A percentile compares a stretch with the other conserved stretches of the same genome.
phyloP scores from a whole-genome alignment of 169 alveolate species.

The Cryptosporidium sp. region DNA sequence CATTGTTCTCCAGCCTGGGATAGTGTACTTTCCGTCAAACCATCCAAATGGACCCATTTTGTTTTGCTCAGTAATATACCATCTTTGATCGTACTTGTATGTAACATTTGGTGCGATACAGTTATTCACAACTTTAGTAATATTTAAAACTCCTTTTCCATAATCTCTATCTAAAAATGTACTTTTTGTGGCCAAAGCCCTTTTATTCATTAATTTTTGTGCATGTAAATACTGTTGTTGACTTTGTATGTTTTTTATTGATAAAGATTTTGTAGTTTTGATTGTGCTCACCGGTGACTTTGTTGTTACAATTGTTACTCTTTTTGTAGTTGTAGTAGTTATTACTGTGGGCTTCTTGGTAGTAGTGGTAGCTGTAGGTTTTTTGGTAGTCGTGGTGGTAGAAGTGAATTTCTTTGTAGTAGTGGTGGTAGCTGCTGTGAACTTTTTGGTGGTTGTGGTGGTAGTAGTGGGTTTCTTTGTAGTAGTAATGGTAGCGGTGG shows the following conservation, averaged over 20 bases:
- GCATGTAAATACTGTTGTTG: constrained; percentile 55
- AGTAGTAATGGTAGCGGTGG: too few relatives aligned
- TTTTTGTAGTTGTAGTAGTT: constrained; percentile 13
- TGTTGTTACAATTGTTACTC: not conserved
- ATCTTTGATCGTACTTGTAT: constrained; percentile 39
- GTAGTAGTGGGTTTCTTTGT: not conserved
- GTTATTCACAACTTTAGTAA: constrained; percentile 5
- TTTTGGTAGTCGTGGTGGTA: not conserved
- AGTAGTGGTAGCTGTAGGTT: not conserved
- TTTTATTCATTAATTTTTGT: constrained; percentile 15
- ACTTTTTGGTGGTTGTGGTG: not conserved
- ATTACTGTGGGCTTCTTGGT: not conserved
- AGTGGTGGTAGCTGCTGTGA: not conserved
- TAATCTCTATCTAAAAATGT: not conserved
- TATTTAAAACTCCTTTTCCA: constrained; percentile 46
- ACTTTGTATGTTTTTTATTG: constrained; percentile 19
- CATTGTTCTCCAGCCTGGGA: constrained; percentile 75
- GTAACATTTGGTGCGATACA: constrained; percentile 63
- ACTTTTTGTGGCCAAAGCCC: not conserved
- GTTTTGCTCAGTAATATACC: constrained; percentile 71
- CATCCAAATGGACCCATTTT: constrained; percentile 75
- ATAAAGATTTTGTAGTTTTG: constrained; percentile 36
- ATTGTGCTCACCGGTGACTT: not conserved
- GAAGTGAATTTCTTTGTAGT: not conserved
- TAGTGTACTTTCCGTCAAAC: constrained; percentile 70